A percentile compares a stretch with the other conserved stretches of the same genome.
Evolutionary conservation across 2,329 filamentous ascomycete genomes (phyloP).

Genomic region (Aureobasidium subglaciale): DNA sequence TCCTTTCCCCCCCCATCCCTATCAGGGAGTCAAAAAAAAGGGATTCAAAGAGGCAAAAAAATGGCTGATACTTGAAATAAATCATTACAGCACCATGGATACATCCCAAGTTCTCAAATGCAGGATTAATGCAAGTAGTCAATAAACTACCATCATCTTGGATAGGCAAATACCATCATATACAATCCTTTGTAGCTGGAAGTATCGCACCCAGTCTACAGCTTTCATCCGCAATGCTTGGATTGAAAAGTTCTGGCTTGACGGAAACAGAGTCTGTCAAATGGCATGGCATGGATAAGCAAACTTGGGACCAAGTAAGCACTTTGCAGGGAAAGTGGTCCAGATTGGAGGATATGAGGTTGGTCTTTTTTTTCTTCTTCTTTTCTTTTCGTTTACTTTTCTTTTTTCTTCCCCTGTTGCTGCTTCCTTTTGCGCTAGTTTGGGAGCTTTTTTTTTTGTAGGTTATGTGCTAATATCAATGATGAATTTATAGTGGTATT

Average conservation of each 20-base stretch:
- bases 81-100: conserved; percentile 36
- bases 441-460: neutral
- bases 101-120: conserved; percentile 31
- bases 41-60: neutral
- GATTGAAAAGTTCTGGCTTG: neutral
- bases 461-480: neutral
- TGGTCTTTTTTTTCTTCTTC: conserved; percentile 1
- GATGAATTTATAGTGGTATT: conserved; percentile 25
- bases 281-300: neutral
- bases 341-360: conserved; percentile 21
- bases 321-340: conserved; percentile 17
- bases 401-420: no score
- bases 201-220: conserved; percentile 25
- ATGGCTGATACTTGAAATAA: neutral
- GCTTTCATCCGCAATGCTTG: conserved; percentile 26
- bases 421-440: no score
- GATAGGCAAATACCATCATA: conserved; percentile 27
- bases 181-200: conserved; percentile 29
- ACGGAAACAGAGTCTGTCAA: neutral
- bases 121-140: conserved; percentile 22
- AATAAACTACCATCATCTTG: conserved; percentile 24
- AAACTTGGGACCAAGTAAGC: neutral
- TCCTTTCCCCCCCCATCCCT: neutral
- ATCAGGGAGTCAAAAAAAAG: no score
- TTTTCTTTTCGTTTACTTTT: neutral